Conservation (phyloP, 2,329 filamentous ascomycete genomes). For the Xylariomycetidae sp. region DNA sequence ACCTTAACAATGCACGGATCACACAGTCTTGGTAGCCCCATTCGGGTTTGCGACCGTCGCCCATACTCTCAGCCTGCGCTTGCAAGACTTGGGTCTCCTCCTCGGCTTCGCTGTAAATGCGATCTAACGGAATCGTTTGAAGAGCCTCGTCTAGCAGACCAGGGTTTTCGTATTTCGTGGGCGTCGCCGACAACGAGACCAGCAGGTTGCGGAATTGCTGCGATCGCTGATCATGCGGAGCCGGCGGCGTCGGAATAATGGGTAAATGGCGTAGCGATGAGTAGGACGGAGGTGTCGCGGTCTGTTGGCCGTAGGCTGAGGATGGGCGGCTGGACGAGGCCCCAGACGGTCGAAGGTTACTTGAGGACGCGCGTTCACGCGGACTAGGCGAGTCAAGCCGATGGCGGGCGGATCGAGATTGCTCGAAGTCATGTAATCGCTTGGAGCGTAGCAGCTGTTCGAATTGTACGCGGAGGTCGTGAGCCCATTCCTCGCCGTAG, state of each 20-base stretch:
- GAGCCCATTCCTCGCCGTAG: constrained; percentile 69
- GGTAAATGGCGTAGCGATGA: constrained; percentile 58
- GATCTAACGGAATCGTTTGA: constrained; percentile 76
- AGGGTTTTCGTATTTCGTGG: constrained; percentile 93
- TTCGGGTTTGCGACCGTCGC: constrained; percentile 70
- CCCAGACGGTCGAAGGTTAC: constrained; percentile 38
- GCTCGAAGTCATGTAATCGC: constrained; percentile 76
- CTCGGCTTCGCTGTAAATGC: constrained; percentile 89
- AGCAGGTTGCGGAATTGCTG: constrained; percentile 77
- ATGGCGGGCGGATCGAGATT: constrained; percentile 51
- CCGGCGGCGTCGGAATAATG: constrained; percentile 67
- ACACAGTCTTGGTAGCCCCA: constrained; percentile 99
- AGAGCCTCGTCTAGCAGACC: constrained; percentile 90
- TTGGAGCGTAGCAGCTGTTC: constrained; percentile 81
- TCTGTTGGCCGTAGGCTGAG: constrained; percentile 29
- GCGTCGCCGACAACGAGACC: constrained; percentile 78
- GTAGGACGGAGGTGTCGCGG: constrained; percentile 49
- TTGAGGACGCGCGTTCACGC: constrained; percentile 35
- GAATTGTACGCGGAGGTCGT: constrained; percentile 75
- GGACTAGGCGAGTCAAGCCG: constrained; percentile 47
- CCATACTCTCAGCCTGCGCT: constrained; percentile 83
- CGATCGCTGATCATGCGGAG: constrained; percentile 55
- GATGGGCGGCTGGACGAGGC: constrained; percentile 38
- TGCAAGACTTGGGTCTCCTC: constrained; percentile 85
- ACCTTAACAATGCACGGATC: constrained; percentile 79